A percentile compares a stretch with the other conserved stretches of the same genome.
phyloP scores from a whole-genome alignment of 208 protist species.

The Acanthamoeba castellanii region DNA sequence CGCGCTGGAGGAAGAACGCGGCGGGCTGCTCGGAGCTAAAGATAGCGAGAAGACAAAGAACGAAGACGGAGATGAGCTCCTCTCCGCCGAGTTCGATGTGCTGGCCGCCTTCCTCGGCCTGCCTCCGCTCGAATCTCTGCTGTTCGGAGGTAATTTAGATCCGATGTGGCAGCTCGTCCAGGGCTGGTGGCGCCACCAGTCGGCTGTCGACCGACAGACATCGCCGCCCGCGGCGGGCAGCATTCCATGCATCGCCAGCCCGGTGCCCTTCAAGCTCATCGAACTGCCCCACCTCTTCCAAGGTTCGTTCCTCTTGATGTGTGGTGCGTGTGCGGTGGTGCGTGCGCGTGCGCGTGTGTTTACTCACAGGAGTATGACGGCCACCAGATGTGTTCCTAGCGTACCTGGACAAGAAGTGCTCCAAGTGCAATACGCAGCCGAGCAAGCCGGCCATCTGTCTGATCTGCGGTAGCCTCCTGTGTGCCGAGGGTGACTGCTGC shows the following conservation, averaged over 20 bases:
- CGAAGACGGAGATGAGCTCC: not conserved
- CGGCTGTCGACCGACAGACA: not conserved
- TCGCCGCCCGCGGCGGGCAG: not conserved
- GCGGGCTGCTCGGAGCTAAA: not conserved
- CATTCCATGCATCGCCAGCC: constrained; percentile 1
- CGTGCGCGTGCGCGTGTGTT: not conserved
- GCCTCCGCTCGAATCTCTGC: not conserved
- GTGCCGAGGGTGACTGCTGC: constrained; percentile 22
- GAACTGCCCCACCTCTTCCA: constrained; percentile 51
- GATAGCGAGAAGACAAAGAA: not conserved
- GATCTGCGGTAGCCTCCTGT: not conserved
- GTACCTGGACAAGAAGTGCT: constrained; percentile 39
- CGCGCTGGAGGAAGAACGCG: not conserved
- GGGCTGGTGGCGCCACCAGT: constrained; percentile 3
- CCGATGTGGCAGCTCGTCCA: not conserved
- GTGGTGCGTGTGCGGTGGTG: not conserved
- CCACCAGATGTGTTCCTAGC: constrained; percentile 29
- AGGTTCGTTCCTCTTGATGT: not conserved
- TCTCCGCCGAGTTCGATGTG: not conserved
- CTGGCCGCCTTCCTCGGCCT: constrained; percentile 9
- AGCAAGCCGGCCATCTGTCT: constrained; percentile 59
- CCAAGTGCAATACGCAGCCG: constrained; percentile 19
- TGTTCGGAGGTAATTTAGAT: not conserved
- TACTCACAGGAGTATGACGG: not conserved
- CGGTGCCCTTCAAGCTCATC: constrained; percentile 40